These are phyloP conservation scores for Arctium minus DNA, from an alignment of 129 eudicot genomes.

Conservation along the genomic window DNA sequence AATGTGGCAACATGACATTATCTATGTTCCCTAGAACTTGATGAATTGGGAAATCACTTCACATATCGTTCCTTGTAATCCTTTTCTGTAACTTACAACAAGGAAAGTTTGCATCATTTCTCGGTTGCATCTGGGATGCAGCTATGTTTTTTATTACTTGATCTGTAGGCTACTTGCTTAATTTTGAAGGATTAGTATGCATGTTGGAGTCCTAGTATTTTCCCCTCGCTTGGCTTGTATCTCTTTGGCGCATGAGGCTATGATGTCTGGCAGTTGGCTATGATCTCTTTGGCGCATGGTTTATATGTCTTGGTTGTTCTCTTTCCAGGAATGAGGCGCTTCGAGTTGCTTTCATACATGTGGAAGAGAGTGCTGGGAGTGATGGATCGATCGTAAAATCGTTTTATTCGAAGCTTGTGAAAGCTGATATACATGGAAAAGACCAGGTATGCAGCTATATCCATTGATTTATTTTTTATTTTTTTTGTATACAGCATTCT, in stretches of 20 bases:
- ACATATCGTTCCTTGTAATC: neutral
- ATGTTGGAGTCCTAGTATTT: too few relatives aligned
- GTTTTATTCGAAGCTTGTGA: conserved; percentile 87
- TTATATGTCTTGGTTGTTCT: conserved; percentile 6
- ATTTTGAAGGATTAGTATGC: neutral
- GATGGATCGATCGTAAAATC: conserved; percentile 55
- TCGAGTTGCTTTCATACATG: conserved; percentile 97
- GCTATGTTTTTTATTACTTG: neutral
- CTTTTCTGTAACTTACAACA: neutral
- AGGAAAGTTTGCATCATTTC: neutral
- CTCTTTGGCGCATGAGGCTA: too few relatives aligned
- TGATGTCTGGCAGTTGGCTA: neutral
- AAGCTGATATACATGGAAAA: conserved; percentile 97
- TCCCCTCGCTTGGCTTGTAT: too few relatives aligned
- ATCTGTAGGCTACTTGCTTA: neutral
- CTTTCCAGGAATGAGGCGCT: conserved; percentile 85
- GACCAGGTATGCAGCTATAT: conserved; percentile 63
- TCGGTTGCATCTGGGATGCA: neutral
- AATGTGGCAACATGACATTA: too few relatives aligned
- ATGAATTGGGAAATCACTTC: neutral
- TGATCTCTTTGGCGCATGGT: neutral
- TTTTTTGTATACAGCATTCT: neutral
- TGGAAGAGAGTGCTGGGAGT: conserved; percentile 51
- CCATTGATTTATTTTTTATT: neutral
- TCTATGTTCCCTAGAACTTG: too few relatives aligned